Evolutionary conservation across 306 rosid species (phyloP).

Genomic region (Sicyos edulis): DNA sequence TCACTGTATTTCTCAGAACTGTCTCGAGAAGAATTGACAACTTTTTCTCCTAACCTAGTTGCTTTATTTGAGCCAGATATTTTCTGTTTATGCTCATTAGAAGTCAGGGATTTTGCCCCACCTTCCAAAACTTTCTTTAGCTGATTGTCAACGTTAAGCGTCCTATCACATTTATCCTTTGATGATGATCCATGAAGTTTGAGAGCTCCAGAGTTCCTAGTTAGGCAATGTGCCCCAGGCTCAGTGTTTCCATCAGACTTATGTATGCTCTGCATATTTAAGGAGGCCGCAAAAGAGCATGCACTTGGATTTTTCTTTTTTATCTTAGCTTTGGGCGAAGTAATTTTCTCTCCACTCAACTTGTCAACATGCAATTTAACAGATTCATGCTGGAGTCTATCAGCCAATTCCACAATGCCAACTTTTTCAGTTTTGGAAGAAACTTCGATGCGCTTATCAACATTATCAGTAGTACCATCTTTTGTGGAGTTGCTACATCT

Average conservation of each 20-base stretch:
- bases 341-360: slow-evolving; percentile 13
- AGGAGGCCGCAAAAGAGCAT: slow-evolving; percentile 16
- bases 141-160: slow-evolving; percentile 31
- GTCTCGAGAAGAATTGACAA: slow-evolving; percentile 30
- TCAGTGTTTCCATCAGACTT: neutral
- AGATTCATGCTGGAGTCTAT: slow-evolving; percentile 23
- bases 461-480: slow-evolving; percentile 1
- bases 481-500: slow-evolving; percentile 9
- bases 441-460: neutral
- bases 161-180: slow-evolving; percentile 20
- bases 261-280: slow-evolving; percentile 20
- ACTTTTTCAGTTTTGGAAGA: neutral
- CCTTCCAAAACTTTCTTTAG: slow-evolving; percentile 29
- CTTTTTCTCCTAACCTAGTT: slow-evolving; percentile 27
- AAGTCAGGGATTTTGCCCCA: slow-evolving; percentile 27
- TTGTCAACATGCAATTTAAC: slow-evolving; percentile 24
- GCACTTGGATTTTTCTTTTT: neutral
- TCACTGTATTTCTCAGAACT: slow-evolving; percentile 26
- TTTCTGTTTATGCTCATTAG: slow-evolving; percentile 34
- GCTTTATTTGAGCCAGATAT: slow-evolving; percentile 31
- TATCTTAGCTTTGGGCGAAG: slow-evolving; percentile 19
- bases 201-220: slow-evolving; percentile 5
- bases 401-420: slow-evolving; percentile 9
- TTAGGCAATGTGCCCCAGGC: neutral
- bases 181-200: neutral